Base-by-base conservation (phyloP, 768 basidiomycete genomes). In the Hysterangium stoloniferum region DNA sequence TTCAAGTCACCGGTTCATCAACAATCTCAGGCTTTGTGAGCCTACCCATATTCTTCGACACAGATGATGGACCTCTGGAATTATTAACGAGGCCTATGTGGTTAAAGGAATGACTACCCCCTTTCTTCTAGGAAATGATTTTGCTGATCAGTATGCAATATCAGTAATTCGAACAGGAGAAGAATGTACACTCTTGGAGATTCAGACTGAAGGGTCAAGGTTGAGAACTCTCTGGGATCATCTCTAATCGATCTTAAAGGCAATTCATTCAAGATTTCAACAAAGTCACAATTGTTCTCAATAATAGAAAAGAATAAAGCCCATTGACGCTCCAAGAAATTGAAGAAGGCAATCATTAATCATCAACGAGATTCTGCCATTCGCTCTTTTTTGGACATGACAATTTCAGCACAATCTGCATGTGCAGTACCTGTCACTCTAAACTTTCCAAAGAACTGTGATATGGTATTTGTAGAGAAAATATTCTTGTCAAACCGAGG, bases 81-180 rank as follows among this genome's bases (percentile, higher is more conserved):
- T 25, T 68, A 2, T 53, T 8, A 49, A 65, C 0, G 66, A 67
- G 33, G 64, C 64, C 0, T 67, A 67, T 35, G 58, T 67, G 4
- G 60, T 61, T 29, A 53, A 53, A 48, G 56, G 53, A n/a, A 11
- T 61, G 61, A 60, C 43, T 56, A 13, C 50, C 59, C 1, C 57
- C 57, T 5, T 46, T 62, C 22, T 62, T 3, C 45, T 62, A 1
- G 61, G 60, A 28, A 58, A 61, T 36, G 60, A 62, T 36, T 62
- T 59, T 32, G 52, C 64, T 3, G 66, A 66, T 53, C 63, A 66
- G 29, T 70, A 68, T 35, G 57, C 56, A 2, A 45, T 71, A 2
- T 66, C 68, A 1, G n/a, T 34, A 67, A 0, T 36, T 64, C 2
- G n/a, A 61, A 36, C 11, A 57, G 7, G 52, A 56, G 24, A 45